Conservation (phyloP, 225 moss, liverwort and hornwort genomes). For the Antitrichia curtipendula region DNA sequence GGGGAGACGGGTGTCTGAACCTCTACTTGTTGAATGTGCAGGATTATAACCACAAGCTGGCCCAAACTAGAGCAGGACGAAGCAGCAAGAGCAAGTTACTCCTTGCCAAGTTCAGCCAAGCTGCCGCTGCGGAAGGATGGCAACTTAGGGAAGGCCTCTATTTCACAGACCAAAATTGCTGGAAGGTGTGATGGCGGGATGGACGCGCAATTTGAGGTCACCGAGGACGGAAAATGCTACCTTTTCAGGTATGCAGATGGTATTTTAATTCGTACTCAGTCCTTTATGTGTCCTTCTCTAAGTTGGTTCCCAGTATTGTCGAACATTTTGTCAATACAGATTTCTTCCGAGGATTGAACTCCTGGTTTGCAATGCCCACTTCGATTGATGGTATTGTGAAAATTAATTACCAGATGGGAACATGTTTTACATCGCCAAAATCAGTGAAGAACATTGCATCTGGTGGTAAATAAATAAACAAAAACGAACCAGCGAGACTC, state of each 20-base stretch:
- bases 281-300: background rate
- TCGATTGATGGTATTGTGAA: background rate
- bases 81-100: constrained; percentile 98
- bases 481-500: background rate
- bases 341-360: background rate
- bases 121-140: constrained; percentile 63
- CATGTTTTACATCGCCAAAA: background rate
- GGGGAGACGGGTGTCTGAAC: background rate
- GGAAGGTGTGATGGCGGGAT: constrained; percentile 94
- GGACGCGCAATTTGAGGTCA: constrained; percentile 91
- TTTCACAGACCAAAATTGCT: constrained; percentile 73
- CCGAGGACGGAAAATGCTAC: constrained; percentile 74
- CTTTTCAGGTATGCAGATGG: constrained; percentile 60
- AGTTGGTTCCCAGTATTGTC: background rate
- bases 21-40: constrained; percentile 5
- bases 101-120: constrained; percentile 77
- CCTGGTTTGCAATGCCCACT: background rate
- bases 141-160: constrained; percentile 89
- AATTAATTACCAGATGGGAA: background rate
- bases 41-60: constrained; percentile 98
- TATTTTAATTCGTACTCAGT: background rate
- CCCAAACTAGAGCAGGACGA: constrained; percentile 86
- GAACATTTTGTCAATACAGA: background rate
- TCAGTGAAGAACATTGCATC: background rate
- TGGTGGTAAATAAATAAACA: background rate